A percentile compares a stretch with the other conserved stretches of the same genome.
Evolutionary conservation across 345 rosid genomes (phyloP).

Genomic region (Dipteronia sinensis): DNA sequence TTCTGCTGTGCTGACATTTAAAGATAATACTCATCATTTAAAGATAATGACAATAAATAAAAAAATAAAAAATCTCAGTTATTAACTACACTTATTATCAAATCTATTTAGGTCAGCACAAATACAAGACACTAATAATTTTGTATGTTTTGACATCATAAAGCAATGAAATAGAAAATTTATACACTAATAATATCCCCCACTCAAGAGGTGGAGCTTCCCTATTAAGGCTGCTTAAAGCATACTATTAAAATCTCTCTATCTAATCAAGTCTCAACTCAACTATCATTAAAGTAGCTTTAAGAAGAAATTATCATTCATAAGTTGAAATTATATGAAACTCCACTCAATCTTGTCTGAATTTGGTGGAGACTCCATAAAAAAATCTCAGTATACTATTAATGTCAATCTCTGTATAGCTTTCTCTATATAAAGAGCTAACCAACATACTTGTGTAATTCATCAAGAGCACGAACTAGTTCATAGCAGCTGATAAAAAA

Average conservation of each 20-base stretch:
- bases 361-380: constrained; percentile 20
- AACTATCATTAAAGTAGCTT: constrained; percentile 7
- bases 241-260: not conserved
- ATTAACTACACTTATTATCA: no score
- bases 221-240: constrained; percentile 26
- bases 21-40: no score
- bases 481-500: no score
- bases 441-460: no score
- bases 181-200: constrained; percentile 9
- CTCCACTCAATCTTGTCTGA: constrained; percentile 24
- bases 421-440: not conserved
- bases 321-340: constrained; percentile 4
- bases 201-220: constrained; percentile 27
- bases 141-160: constrained; percentile 2
- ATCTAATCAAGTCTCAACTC: no score
- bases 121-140: not conserved
- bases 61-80: no score
- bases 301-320: not conserved
- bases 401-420: not conserved
- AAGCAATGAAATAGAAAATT: constrained; percentile 17
- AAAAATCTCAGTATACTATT: not conserved
- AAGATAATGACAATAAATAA: no score
- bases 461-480: no score
- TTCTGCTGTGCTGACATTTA: no score
- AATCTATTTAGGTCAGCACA: no score